Evolutionary conservation across 495 filamentous ascomycete genomes (phyloP), one percentile per base, ranked within the genome.

Genomic region (Aspergillus olivimuriae): DNA sequence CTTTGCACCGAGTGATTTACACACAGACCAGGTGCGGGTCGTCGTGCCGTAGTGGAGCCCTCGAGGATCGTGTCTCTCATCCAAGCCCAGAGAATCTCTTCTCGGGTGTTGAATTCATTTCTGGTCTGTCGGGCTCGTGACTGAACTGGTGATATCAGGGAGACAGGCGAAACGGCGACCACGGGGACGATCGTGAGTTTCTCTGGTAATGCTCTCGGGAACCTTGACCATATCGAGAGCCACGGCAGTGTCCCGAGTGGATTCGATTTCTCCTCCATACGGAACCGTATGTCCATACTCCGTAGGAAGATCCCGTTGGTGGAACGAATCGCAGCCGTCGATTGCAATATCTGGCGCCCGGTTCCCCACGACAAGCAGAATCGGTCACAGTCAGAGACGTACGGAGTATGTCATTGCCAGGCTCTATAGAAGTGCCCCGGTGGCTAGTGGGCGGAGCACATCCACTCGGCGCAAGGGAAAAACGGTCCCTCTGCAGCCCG

Each of bases 21-120:
- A 38, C 35, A 38, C 35, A 23, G 35, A 21, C 35, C 35, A 38
- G 35, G 17, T 22, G 35, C 20, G 35, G 35, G 21, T 38, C 35
- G 35, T 17, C 35, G 20, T 38, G 12, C 14, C 35, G 17, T 20
- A 11, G 35, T 38, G 35, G 35, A 22, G 15, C 17, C 19, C 3
- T 28, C 11, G 24, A 28, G 24, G 24, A 28, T 5, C 24, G 11
- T 28, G 6, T 28, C 24, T 28, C 24, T 5, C 5, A 28, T 28
- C 24, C 24, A 28, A 11, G 24, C 5, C 24, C 6, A 11, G 11
- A 28, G 5, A 11, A 6, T 28, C 11, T 11, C 24, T 11, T 11
- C 11, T 11, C 24, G 11, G 35, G 35, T 20, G 22, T 22, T 20
- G 15, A 38, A 4, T 38, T 20, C 35, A 16, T 19, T 22, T 16